Evolutionary conservation across 768 basidiomycete genomes (phyloP).

Genomic region (Russula abietina): DNA sequence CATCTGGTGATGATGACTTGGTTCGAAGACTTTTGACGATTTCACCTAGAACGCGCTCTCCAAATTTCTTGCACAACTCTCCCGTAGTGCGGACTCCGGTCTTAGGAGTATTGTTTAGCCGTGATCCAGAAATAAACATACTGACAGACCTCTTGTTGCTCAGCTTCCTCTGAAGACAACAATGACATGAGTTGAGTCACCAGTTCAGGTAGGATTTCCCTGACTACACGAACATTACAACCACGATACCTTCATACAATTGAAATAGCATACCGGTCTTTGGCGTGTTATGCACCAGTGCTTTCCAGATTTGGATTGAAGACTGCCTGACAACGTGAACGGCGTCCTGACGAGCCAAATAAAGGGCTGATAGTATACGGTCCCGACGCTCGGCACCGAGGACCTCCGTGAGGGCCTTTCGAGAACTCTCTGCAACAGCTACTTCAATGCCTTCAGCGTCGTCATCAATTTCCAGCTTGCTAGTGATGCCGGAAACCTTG

Average conservation of each 20-base stretch:
- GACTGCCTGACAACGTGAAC: slow-evolving; percentile 85
- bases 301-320: slow-evolving; percentile 97
- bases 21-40: slow-evolving; percentile 73
- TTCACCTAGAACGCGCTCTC: slow-evolving; percentile 82
- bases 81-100: slow-evolving; percentile 82
- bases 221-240: slow-evolving; percentile 41
- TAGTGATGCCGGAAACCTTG: slow-evolving; percentile 93
- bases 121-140: not conserved
- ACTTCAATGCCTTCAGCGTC: slow-evolving; percentile 71
- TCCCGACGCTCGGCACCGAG: slow-evolving; percentile 86
- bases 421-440: slow-evolving; percentile 67
- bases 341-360: slow-evolving; percentile 89
- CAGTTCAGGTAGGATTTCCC: slow-evolving; percentile 86
- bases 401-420: slow-evolving; percentile 79
- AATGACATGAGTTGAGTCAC: slow-evolving; percentile 70
- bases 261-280: slow-evolving; percentile 58
- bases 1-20: slow-evolving; percentile 54
- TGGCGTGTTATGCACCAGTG: slow-evolving; percentile 90
- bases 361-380: slow-evolving; percentile 84
- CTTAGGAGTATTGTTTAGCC: slow-evolving; percentile 35
- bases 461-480: slow-evolving; percentile 75
- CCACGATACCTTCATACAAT: not conserved
- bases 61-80: slow-evolving; percentile 92
- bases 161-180: slow-evolving; percentile 70
- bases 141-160: slow-evolving; percentile 76